Evolutionary conservation across 2,329 filamentous ascomycete genomes (phyloP).

Genomic region (Pleurostoma richardsiae): DNA sequence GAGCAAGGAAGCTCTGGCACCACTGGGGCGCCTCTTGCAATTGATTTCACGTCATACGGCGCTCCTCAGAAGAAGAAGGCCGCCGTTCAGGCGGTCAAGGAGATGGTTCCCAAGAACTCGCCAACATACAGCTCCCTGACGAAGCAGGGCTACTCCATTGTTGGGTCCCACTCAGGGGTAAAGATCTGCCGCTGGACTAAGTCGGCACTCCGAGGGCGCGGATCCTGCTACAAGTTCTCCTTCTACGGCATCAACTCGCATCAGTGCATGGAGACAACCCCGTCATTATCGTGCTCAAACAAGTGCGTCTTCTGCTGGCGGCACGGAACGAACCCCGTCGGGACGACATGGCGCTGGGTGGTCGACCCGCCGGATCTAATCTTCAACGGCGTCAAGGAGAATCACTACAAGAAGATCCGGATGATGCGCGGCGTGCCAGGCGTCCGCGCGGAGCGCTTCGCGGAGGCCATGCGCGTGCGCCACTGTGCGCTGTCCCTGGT

Average conservation of each 20-base stretch:
- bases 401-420: slow-evolving; percentile 96
- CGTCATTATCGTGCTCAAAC: slow-evolving; percentile 91
- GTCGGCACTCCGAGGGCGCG: slow-evolving; percentile 85
- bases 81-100: slow-evolving; percentile 54
- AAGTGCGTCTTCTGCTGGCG: slow-evolving; percentile 99
- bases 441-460: slow-evolving; percentile 84
- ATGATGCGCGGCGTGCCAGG: slow-evolving; percentile 93
- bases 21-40: slow-evolving; percentile 53
- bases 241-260: slow-evolving; percentile 97
- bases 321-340: slow-evolving; percentile 94
- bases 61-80: slow-evolving; percentile 42
- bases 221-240: slow-evolving; percentile 95
- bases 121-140: slow-evolving; percentile 86
- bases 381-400: slow-evolving; percentile 83
- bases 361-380: slow-evolving; percentile 88
- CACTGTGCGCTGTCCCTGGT: slow-evolving; percentile 92
- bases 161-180: slow-evolving; percentile 91
- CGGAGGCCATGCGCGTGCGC: slow-evolving; percentile 86
- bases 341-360: slow-evolving; percentile 94
- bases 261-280: slow-evolving; percentile 97
- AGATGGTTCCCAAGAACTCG: slow-evolving; percentile 91
- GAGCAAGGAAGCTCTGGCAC: slow-evolving; percentile 22
- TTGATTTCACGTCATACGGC: slow-evolving; percentile 80
- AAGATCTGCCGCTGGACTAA: slow-evolving; percentile 99
- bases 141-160: slow-evolving; percentile 94